Evolutionary conservation across 2,329 filamentous ascomycete species (phyloP).

Genomic region (Penicillium sclerotiorum): DNA sequence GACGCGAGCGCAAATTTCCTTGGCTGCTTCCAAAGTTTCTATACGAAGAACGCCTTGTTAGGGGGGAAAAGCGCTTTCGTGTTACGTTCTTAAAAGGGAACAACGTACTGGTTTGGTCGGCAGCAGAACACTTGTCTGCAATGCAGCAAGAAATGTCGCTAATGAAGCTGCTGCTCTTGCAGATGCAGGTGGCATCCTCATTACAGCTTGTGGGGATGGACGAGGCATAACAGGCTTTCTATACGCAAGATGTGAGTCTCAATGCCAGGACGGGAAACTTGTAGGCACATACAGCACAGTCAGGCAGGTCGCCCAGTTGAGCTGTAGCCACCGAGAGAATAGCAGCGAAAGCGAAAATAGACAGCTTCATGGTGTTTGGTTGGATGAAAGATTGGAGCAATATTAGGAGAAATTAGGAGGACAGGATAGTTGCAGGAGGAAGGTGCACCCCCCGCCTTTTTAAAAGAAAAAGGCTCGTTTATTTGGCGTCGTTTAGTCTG

Average conservation of each 20-base stretch:
- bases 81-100: not conserved
- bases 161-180: slow-evolving; percentile 48
- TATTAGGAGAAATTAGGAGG: not conserved
- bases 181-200: slow-evolving; percentile 55
- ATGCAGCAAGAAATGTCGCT: slow-evolving; percentile 55
- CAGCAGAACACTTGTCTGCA: slow-evolving; percentile 41
- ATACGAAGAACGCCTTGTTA: not conserved
- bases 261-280: not conserved
- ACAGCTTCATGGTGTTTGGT: slow-evolving; percentile 53
- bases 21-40: slow-evolving; percentile 41
- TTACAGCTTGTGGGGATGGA: slow-evolving; percentile 44
- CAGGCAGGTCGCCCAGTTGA: slow-evolving; percentile 47
- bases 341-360: slow-evolving; percentile 55
- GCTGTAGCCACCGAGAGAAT: slow-evolving; percentile 16
- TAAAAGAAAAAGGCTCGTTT: not conserved
- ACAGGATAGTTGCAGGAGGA: not conserved
- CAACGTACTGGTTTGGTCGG: slow-evolving; percentile 45
- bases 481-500: no score
- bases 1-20: slow-evolving; percentile 41
- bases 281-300: slow-evolving; percentile 57
- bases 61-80: not conserved
- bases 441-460: not conserved
- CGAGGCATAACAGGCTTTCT: slow-evolving; percentile 46
- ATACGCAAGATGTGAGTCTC: slow-evolving; percentile 8
- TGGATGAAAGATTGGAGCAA: slow-evolving; percentile 6